phyloP scores from a whole-genome alignment of 208 protist genomes.

The Acanthamoeba sp. region DNA sequence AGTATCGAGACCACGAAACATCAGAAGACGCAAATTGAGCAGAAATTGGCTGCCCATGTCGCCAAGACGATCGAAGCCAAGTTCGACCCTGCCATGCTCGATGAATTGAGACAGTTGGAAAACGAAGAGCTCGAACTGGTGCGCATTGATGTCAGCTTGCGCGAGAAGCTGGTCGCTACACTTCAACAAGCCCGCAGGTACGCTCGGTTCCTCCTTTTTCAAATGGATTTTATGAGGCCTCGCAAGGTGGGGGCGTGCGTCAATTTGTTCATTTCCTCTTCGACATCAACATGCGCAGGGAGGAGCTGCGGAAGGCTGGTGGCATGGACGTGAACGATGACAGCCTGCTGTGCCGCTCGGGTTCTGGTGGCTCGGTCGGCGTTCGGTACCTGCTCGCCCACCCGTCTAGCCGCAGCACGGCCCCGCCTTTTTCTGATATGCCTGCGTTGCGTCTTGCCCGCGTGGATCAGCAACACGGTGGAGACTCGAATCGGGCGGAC shows the following conservation, averaged over 20 bases:
- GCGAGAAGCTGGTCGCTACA: constrained; percentile 2
- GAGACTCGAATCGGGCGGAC: background rate
- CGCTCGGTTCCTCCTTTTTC: background rate
- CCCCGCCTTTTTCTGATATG: background rate
- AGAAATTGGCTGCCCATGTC: constrained; percentile 55
- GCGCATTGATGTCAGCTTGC: constrained; percentile 53
- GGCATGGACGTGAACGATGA: constrained; percentile 11
- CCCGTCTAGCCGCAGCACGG: background rate
- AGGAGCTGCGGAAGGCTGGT: background rate
- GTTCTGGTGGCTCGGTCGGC: constrained; percentile 12
- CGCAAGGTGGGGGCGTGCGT: no score
- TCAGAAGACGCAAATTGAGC: constrained; percentile 9
- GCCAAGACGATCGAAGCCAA: constrained; percentile 45
- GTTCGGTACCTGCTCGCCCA: background rate
- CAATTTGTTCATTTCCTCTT: background rate
- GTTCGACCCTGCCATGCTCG: constrained; percentile 15
- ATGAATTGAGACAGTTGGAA: background rate
- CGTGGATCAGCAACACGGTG: background rate
- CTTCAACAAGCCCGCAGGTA: constrained; percentile 21
- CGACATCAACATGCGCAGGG: background rate
- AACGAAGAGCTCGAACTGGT: constrained; percentile 62
- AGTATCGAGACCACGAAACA: constrained; percentile 18
- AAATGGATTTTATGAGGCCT: no score
- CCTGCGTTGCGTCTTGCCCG: background rate
- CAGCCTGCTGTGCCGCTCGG: background rate